These are phyloP conservation scores for Termitomyces sp. DNA, from an alignment of 768 basidiomycete genomes.

Conservation along the genomic window DNA sequence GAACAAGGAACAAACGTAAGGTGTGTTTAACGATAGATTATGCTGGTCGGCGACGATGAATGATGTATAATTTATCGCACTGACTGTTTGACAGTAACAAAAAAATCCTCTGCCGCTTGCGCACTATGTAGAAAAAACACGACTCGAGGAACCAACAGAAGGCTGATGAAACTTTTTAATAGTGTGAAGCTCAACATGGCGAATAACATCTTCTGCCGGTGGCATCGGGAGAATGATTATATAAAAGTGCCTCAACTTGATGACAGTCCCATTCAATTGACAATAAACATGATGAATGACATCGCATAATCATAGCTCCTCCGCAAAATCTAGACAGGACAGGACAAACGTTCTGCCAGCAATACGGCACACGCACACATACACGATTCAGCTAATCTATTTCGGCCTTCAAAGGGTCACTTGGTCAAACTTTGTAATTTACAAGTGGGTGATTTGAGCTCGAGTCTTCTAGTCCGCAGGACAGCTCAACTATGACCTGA, in stretches of 20 bases:
- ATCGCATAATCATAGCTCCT: neutral
- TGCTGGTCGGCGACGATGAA: neutral
- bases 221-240: neutral
- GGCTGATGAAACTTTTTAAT: too few species aligned
- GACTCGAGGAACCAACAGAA: neutral
- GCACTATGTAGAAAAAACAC: neutral
- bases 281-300: neutral
- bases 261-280: neutral
- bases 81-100: neutral
- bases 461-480: too few species aligned
- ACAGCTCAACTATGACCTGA: too few species aligned
- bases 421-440: too few species aligned
- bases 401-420: neutral
- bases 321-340: too few species aligned
- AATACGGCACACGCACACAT: too few species aligned
- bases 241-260: neutral
- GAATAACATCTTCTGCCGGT: neutral
- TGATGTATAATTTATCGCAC: neutral
- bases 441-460: too few species aligned
- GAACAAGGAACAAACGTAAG: neutral
- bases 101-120: neutral
- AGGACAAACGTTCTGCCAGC: too few species aligned
- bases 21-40: neutral
- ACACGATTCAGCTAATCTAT: neutral
- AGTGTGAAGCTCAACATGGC: too few species aligned